A percentile compares a stretch with the other conserved stretches of the same genome.
Conservation (phyloP, 1,139 yeast species). For the Pichia sp. region DNA sequence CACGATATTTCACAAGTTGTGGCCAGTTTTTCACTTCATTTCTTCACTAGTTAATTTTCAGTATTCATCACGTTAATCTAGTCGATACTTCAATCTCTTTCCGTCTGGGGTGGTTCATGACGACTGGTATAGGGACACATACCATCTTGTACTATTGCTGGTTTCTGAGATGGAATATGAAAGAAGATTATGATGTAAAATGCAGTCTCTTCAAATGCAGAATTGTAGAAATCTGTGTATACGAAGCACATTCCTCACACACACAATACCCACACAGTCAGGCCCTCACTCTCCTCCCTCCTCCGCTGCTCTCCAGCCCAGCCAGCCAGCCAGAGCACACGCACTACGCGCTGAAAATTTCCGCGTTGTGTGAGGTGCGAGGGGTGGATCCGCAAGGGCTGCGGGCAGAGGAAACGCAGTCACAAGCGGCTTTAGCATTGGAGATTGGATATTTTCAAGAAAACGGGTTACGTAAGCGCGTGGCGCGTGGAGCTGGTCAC, state of each 20-base stretch:
- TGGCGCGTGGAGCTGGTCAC: neutral
- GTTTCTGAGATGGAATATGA: slow-evolving; percentile 8
- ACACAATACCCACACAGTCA: neutral
- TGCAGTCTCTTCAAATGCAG: too few relatives aligned
- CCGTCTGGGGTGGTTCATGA: too few relatives aligned
- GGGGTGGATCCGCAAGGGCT: slow-evolving; percentile 1
- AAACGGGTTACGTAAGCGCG: neutral
- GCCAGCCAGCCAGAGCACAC: neutral
- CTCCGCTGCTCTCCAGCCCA: neutral
- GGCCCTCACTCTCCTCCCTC: neutral
- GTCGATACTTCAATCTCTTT: too few relatives aligned
- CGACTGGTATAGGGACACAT: slow-evolving; percentile 8
- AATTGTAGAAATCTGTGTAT: too few relatives aligned
- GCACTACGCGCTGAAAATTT: neutral
- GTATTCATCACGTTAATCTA: too few relatives aligned
- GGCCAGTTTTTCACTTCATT: too few relatives aligned
- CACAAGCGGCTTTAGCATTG: too few relatives aligned
- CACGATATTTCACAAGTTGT: too few relatives aligned
- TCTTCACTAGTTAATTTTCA: too few relatives aligned
- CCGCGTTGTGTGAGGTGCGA: slow-evolving; percentile 4
- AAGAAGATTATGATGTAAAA: too few relatives aligned
- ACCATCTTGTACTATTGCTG: slow-evolving; percentile 23
- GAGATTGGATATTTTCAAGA: too few relatives aligned
- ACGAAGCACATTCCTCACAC: too few relatives aligned
- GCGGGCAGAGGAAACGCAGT: slow-evolving; percentile 3